phyloP scores from a whole-genome alignment of 139 green algal genomes.

The Chlorella sp. region DNA sequence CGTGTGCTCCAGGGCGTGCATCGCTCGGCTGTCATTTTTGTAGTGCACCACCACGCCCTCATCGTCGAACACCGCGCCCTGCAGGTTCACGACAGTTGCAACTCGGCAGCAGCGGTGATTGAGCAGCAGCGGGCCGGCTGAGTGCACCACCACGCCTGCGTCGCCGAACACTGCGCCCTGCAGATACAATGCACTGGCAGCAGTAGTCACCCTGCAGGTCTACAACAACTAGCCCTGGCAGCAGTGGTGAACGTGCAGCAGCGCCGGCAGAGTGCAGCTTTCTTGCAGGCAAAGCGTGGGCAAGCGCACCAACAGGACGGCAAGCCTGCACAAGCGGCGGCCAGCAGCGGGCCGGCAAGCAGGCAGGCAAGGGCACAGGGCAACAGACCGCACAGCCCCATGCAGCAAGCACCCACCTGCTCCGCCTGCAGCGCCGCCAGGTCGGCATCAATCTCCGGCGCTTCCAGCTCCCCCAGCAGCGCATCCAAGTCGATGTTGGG shows the following conservation, averaged over 20 bases:
- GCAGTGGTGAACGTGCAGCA: no score
- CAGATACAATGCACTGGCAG: background rate
- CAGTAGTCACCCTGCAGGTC: background rate
- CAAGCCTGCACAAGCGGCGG: background rate
- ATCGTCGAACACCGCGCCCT: slow-evolving; percentile 28
- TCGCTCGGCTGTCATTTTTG: slow-evolving; percentile 9
- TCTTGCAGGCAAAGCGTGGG: no score
- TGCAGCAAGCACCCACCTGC: slow-evolving; percentile 55
- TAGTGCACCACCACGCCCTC: slow-evolving; percentile 21
- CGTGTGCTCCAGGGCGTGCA: slow-evolving; percentile 15
- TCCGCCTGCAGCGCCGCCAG: slow-evolving; percentile 60
- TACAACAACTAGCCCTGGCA: no score
- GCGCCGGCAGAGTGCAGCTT: no score
- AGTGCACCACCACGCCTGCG: background rate
- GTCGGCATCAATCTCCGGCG: slow-evolving; percentile 77
- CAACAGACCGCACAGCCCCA: background rate
- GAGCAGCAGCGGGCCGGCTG: no score
- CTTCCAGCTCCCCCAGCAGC: slow-evolving; percentile 50
- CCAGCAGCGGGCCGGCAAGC: no score
- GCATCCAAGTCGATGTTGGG: background rate
- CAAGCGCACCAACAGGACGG: no score
- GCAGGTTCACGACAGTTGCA: no score
- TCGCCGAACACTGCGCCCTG: no score
- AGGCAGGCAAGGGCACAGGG: background rate
- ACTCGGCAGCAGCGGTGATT: no score